Base-by-base conservation (phyloP, 1,139 yeast genomes). In the Yamadazyma sp. region DNA sequence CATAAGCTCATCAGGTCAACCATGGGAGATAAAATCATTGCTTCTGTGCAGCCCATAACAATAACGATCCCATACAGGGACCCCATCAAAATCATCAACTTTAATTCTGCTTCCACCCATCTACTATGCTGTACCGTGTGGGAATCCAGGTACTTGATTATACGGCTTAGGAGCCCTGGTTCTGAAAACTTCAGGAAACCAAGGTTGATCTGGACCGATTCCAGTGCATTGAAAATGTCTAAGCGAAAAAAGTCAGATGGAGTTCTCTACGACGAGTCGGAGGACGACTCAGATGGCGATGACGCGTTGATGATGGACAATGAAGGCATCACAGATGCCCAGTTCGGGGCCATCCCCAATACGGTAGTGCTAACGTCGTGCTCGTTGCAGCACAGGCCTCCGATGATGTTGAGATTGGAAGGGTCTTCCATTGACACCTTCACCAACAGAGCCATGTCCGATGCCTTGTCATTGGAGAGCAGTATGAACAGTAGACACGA, bases 301-400 rank as follows among this genome's bases (percentile, higher is more conserved):
- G 58, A 57, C 41, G 73, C 69, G 26, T 51, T 64, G 31, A 68
- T 68, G 69, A 66, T 84, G 55, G 92, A 87, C 43, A 79, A 84
- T 46, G 97, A 91, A 56, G 97, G 97, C 1, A 85, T 89, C 34
- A 91, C 98, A 0, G 87, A 83, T 46, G 66, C 87, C n/a, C 77
- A 77, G 43, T 84, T 89, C 58, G 75, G 75, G 1, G 52, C 56
- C 7, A 54, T 60, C 11, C 57, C 72, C 28, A 69, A 69, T 46
- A 62, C 71, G 11, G 48, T 71, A 5, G 51, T 71, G 5, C 47
- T 69, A 11, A 58, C 75, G 0, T 63, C 69, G 7, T 66, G 73
- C 37, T 64, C 73, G 2, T 55, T 70, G 38, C 66, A 62, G 31
- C 53, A 54, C 36, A 48, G 69, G 24, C 73, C 75, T 1, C 69